Conservation (phyloP, 768 basidiomycete species). For the Collybiopsis confluens region DNA sequence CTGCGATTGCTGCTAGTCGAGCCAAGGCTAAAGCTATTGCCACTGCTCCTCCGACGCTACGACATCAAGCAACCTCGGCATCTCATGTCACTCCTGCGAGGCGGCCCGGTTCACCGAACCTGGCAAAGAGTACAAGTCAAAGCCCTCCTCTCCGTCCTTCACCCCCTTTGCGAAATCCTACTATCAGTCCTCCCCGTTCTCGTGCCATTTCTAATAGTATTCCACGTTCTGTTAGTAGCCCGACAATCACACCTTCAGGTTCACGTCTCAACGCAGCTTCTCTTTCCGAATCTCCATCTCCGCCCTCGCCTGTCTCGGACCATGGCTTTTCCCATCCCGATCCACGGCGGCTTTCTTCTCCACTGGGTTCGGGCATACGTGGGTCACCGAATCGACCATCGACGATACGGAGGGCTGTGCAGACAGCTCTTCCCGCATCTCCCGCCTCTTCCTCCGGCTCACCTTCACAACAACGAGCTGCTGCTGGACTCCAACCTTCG, state of each 20-base stretch:
- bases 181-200: conserved; percentile 41
- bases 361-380: conserved; percentile 28
- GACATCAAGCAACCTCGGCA: conserved; percentile 78
- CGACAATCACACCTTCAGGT: conserved; percentile 29
- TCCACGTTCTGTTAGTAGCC: conserved; percentile 41
- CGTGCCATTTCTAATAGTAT: conserved; percentile 37
- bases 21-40: conserved; percentile 85
- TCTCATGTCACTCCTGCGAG: conserved; percentile 51
- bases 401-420: conserved; percentile 34
- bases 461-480: not conserved
- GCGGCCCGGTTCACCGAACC: conserved; percentile 40
- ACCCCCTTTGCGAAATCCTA: conserved; percentile 44
- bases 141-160: conserved; percentile 35
- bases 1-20: conserved; percentile 85
- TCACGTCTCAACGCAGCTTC: conserved; percentile 35
- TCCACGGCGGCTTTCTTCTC: conserved; percentile 44
- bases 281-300: conserved; percentile 31
- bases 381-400: conserved; percentile 28
- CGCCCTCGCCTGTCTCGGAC: conserved; percentile 22
- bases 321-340: conserved; percentile 23
- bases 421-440: conserved; percentile 33
- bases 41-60: conserved; percentile 71
- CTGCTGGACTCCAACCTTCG: conserved; percentile 19
- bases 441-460: conserved; percentile 23
- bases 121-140: conserved; percentile 29